Evolutionary conservation across 2,329 filamentous ascomycete species (phyloP).

Genomic region (Hymenoscyphus scutula): DNA sequence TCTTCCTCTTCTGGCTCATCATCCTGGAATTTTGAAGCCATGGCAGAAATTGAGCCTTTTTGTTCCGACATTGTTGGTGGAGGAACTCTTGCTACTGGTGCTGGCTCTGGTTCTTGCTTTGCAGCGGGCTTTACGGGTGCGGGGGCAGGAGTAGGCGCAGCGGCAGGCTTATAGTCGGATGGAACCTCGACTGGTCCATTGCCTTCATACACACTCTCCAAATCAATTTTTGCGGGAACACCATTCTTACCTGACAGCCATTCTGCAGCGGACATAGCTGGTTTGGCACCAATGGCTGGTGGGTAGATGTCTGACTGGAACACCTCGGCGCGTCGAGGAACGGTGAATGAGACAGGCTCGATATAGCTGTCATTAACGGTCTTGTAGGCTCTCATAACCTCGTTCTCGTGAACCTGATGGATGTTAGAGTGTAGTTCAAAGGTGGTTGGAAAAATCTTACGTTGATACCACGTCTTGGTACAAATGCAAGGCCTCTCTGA

Average conservation of each 20-base stretch:
- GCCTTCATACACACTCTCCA: slow-evolving; percentile 89
- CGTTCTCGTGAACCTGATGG: slow-evolving; percentile 80
- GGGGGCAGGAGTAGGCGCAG: slow-evolving; percentile 40
- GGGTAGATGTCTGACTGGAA: slow-evolving; percentile 98
- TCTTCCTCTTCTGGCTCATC: slow-evolving; percentile 59
- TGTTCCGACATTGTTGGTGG: slow-evolving; percentile 78
- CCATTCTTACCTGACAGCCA: slow-evolving; percentile 86
- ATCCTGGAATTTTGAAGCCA: slow-evolving; percentile 85
- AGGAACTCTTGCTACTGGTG: slow-evolving; percentile 49
- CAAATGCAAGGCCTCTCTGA: slow-evolving; percentile 89
- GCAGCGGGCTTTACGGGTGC: slow-evolving; percentile 43
- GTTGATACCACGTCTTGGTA: slow-evolving; percentile 93
- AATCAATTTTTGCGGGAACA: slow-evolving; percentile 85
- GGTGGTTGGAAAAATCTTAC: slow-evolving; percentile 44
- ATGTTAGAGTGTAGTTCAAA: slow-evolving; percentile 22
- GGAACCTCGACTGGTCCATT: slow-evolving; percentile 74
- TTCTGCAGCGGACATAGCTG: slow-evolving; percentile 75
- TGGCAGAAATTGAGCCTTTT: slow-evolving; percentile 78
- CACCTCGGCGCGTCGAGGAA: slow-evolving; percentile 86
- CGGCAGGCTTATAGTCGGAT: slow-evolving; percentile 62
- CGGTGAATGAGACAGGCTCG: slow-evolving; percentile 96
- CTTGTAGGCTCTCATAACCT: slow-evolving; percentile 94
- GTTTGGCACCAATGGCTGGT: slow-evolving; percentile 74
- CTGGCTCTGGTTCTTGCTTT: slow-evolving; percentile 52
- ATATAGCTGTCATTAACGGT: slow-evolving; percentile 93